Conservation (phyloP, 805 yeast species). For the Wickerhamomyces canadensis region DNA sequence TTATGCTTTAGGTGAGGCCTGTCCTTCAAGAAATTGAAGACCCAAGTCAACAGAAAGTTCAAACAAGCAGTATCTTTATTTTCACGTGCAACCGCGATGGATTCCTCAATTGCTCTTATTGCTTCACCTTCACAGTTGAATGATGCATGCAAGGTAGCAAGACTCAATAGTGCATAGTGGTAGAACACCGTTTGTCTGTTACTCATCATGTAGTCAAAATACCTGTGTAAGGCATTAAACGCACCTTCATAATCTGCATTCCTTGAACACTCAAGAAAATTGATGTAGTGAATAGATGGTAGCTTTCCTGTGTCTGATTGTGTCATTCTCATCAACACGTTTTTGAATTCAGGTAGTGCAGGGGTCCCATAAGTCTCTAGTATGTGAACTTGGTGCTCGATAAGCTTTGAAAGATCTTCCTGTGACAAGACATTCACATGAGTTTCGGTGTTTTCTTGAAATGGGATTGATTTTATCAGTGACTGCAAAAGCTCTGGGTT, state of each 20-base stretch:
- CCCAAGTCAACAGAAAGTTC: slow-evolving; percentile 68
- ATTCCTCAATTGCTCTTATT: slow-evolving; percentile 75
- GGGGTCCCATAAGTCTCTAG: slow-evolving; percentile 48
- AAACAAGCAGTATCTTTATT: slow-evolving; percentile 70
- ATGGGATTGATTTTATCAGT: slow-evolving; percentile 5
- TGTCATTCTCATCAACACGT: slow-evolving; percentile 41
- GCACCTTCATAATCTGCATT: slow-evolving; percentile 53
- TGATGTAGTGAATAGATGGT: slow-evolving; percentile 49
- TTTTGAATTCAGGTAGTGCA: slow-evolving; percentile 38
- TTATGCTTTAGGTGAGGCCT: slow-evolving; percentile 53
- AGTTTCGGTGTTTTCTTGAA: slow-evolving; percentile 7
- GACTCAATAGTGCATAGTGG: slow-evolving; percentile 70
- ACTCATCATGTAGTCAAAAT: slow-evolving; percentile 76
- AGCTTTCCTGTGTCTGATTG: slow-evolving; percentile 38
- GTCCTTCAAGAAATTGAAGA: slow-evolving; percentile 61
- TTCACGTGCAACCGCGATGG: slow-evolving; percentile 83
- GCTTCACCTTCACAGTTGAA: slow-evolving; percentile 61
- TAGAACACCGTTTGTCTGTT: slow-evolving; percentile 56
- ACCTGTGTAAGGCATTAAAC: slow-evolving; percentile 50
- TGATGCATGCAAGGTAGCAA: slow-evolving; percentile 66
- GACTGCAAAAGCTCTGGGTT: slow-evolving; percentile 15
- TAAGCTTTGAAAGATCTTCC: slow-evolving; percentile 42
- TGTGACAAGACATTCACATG: slow-evolving; percentile 41
- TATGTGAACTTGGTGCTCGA: slow-evolving; percentile 48
- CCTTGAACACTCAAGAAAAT: slow-evolving; percentile 53